Conservation (phyloP, 805 yeast species). For the Starmerella scarabaei region DNA sequence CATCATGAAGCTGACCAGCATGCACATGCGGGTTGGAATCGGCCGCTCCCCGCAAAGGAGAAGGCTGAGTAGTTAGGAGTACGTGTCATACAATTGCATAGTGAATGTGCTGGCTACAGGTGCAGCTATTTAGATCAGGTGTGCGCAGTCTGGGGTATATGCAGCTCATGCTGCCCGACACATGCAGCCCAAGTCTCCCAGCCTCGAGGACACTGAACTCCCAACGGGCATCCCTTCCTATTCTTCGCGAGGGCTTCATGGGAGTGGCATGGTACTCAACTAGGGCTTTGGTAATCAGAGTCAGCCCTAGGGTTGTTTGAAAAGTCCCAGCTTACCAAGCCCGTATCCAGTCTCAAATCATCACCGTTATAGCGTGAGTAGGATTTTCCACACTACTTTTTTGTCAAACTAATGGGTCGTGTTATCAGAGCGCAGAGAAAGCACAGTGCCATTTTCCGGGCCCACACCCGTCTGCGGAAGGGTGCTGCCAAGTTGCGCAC, state of each 20-base stretch:
- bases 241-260: too few species aligned
- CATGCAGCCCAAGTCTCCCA: too few species aligned
- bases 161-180: too few species aligned
- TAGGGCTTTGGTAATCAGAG: conserved; percentile 23
- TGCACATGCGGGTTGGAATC: conserved; percentile 2
- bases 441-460: conserved; percentile 93
- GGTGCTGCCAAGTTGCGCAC: conserved; percentile 99
- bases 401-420: conserved; percentile 22
- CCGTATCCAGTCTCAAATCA: conserved; percentile 5
- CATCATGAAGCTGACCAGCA: background rate
- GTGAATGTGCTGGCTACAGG: too few species aligned
- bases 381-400: conserved; percentile 17
- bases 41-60: conserved; percentile 1
- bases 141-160: too few species aligned
- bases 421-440: conserved; percentile 99
- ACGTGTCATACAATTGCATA: too few species aligned
- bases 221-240: too few species aligned
- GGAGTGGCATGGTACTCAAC: too few species aligned
- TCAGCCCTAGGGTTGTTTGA: conserved; percentile 6
- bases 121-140: too few species aligned
- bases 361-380: background rate
- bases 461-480: conserved; percentile 99
- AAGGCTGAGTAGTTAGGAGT: too few species aligned
- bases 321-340: conserved; percentile 2
- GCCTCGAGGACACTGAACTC: too few species aligned